phyloP scores from a whole-genome alignment of 768 basidiomycete genomes.

The Paxillus rubicundulus region DNA sequence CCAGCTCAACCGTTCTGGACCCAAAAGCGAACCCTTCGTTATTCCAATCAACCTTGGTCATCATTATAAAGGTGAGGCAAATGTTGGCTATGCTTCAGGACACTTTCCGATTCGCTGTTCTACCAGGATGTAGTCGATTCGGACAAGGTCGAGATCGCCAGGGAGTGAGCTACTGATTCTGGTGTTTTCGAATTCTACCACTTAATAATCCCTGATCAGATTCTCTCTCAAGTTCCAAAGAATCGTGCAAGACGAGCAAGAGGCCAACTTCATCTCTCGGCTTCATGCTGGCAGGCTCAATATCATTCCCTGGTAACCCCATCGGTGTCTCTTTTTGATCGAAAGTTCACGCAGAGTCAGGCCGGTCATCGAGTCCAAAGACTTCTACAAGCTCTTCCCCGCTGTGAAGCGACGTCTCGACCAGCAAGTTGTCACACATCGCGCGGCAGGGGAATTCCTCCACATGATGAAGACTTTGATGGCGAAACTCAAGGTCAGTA shows the following conservation, averaged over 20 bases:
- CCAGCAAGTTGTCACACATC: conserved; percentile 43
- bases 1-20: conserved; percentile 50
- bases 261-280: conserved; percentile 53
- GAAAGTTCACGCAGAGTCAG: no score
- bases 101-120: not conserved
- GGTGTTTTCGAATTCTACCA: no score
- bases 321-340: no score
- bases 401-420: conserved; percentile 43
- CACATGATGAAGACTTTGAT: conserved; percentile 55
- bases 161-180: conserved; percentile 48
- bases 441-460: conserved; percentile 47
- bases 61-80: conserved; percentile 59
- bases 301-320: conserved; percentile 57
- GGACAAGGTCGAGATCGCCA: conserved; percentile 50
- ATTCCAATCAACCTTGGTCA: conserved; percentile 51
- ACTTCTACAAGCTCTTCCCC: conserved; percentile 51
- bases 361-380: conserved; percentile 55
- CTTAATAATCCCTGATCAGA: conserved; percentile 22
- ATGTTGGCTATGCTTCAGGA: no score
- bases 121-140: conserved; percentile 56
- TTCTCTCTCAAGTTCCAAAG: conserved; percentile 50
- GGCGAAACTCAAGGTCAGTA: conserved; percentile 56
- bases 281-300: conserved; percentile 48
- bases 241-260: conserved; percentile 55
- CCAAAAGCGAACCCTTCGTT: conserved; percentile 51